Evolutionary conservation across 192 early-diverging fungal genomes (phyloP).

Genomic region (Coemansia sp.): DNA sequence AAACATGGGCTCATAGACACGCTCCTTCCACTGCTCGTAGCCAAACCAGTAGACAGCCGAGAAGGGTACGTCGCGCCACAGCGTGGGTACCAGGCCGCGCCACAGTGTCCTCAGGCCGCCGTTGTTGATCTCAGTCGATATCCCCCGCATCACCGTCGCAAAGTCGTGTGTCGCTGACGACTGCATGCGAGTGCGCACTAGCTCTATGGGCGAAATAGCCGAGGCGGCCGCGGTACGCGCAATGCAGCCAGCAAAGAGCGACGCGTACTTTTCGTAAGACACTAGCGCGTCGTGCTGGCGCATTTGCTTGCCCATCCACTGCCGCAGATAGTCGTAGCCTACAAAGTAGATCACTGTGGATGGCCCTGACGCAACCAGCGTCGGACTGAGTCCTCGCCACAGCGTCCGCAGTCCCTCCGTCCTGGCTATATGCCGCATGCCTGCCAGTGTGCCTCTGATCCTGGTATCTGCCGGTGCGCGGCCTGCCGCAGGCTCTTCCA

Average conservation of each 20-base stretch:
- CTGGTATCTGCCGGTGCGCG: constrained; percentile 1
- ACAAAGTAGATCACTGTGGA: constrained; percentile 93
- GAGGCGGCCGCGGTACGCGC: constrained; percentile 79
- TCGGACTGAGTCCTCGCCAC: constrained; percentile 87
- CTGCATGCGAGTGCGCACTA: constrained; percentile 93
- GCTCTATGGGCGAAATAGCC: constrained; percentile 85
- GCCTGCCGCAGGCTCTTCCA: neutral
- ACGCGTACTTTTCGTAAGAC: constrained; percentile 61
- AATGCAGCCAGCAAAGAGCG: constrained; percentile 72
- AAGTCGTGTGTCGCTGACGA: constrained; percentile 65
- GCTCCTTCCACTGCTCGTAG: constrained; percentile 79
- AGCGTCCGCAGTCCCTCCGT: constrained; percentile 79
- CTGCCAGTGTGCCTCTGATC: constrained; percentile 61
- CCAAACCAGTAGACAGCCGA: constrained; percentile 93
- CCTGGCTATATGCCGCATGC: constrained; percentile 73
- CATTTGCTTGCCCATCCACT: constrained; percentile 43
- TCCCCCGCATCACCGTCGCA: constrained; percentile 59
- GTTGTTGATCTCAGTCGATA: constrained; percentile 62
- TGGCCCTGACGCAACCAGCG: constrained; percentile 87
- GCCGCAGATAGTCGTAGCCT: constrained; percentile 87
- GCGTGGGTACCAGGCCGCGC: constrained; percentile 83
- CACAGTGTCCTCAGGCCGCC: constrained; percentile 72
- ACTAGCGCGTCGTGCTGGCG: constrained; percentile 23
- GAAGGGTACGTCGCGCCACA: constrained; percentile 97
- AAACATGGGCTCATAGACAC: constrained; percentile 38